phyloP scores from a whole-genome alignment of 2,329 filamentous ascomycete genomes.

The Leptographium lundbergii region DNA sequence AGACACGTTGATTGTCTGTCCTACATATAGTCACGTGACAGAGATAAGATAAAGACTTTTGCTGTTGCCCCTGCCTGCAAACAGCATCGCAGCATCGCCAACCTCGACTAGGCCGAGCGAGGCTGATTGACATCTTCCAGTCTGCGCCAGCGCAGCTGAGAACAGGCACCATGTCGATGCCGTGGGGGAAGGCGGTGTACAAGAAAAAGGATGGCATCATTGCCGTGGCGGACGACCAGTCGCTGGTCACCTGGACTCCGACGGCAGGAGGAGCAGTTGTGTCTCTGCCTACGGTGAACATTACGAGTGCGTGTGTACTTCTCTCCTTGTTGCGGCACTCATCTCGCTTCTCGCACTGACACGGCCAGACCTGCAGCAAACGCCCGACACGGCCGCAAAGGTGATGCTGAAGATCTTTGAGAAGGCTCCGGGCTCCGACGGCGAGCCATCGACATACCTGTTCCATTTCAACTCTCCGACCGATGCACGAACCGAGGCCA shows the following conservation, averaged over 20 bases:
- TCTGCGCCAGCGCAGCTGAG: background rate
- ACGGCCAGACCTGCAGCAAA: conserved; percentile 74
- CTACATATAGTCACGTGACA: too few species aligned
- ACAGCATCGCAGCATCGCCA: background rate
- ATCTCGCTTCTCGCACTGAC: background rate
- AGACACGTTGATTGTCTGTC: too few species aligned
- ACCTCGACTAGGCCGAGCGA: background rate
- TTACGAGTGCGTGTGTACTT: conserved; percentile 56
- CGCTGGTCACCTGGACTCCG: conserved; percentile 67
- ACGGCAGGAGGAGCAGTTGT: conserved; percentile 51
- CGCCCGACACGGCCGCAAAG: conserved; percentile 74
- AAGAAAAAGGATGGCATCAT: conserved; percentile 94
- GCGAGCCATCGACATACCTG: conserved; percentile 58
- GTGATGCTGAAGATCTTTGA: conserved; percentile 90
- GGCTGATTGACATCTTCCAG: background rate
- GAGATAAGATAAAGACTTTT: background rate
- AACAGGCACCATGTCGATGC: conserved; percentile 35
- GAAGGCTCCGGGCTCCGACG: conserved; percentile 41
- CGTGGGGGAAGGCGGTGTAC: conserved; percentile 60
- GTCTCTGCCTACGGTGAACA: conserved; percentile 58
- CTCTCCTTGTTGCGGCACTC: too few species aligned
- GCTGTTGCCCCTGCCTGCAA: too few species aligned
- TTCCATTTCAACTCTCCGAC: conserved; percentile 77
- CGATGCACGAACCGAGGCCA: conserved; percentile 71
- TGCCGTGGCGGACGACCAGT: conserved; percentile 59